Conservation (phyloP, 1,139 yeast genomes). For the Magnusiomyces fungicola region DNA sequence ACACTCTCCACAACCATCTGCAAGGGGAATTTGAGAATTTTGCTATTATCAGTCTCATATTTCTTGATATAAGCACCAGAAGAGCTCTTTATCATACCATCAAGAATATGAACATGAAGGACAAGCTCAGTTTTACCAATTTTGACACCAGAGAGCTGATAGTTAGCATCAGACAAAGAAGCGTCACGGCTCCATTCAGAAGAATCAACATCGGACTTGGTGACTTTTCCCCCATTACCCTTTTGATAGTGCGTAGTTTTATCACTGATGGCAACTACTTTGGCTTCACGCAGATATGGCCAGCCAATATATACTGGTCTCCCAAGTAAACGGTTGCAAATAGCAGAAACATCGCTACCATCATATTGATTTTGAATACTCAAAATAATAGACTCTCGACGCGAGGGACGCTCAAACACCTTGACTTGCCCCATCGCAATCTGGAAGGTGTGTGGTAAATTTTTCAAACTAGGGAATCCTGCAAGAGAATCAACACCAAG, state of each 20-base stretch:
- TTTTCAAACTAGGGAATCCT: slow-evolving; percentile 80
- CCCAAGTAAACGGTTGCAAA: slow-evolving; percentile 54
- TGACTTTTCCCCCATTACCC: slow-evolving; percentile 24
- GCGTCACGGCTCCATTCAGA: slow-evolving; percentile 24
- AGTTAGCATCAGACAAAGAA: slow-evolving; percentile 33
- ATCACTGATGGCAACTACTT: slow-evolving; percentile 58
- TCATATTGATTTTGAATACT: slow-evolving; percentile 49
- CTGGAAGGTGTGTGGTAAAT: slow-evolving; percentile 53
- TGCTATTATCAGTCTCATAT: slow-evolving; percentile 21
- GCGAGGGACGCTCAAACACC: slow-evolving; percentile 80
- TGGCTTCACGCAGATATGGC: slow-evolving; percentile 85
- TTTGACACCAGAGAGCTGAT: slow-evolving; percentile 51
- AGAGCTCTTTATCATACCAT: slow-evolving; percentile 62
- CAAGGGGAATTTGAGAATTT: slow-evolving; percentile 46
- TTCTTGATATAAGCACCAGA: slow-evolving; percentile 74
- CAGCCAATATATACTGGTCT: slow-evolving; percentile 67
- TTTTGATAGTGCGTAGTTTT: slow-evolving; percentile 43
- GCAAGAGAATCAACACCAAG: slow-evolving; percentile 67
- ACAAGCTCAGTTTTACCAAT: slow-evolving; percentile 50
- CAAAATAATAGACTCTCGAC: slow-evolving; percentile 74
- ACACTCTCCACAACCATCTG: slow-evolving; percentile 77
- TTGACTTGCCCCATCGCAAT: slow-evolving; percentile 57
- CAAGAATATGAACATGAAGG: slow-evolving; percentile 65
- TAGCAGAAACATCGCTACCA: slow-evolving; percentile 38
- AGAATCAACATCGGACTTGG: slow-evolving; percentile 18